Percentiles rank a stretch among this genome's conserved stretches.
Conservation (phyloP, 345 rosid genomes). For the Aethionema arabicum region DNA sequence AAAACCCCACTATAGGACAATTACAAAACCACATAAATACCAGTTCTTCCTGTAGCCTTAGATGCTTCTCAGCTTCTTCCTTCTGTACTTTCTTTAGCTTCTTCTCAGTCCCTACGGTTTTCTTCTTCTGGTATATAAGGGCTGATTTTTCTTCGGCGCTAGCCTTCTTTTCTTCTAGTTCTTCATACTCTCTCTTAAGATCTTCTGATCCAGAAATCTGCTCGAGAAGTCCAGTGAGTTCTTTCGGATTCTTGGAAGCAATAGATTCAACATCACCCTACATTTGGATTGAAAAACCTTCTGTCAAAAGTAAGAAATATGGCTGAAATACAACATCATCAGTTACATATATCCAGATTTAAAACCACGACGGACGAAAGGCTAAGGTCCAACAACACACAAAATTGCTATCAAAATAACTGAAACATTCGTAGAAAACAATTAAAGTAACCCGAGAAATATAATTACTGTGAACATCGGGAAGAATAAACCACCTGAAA, state of each 20-base stretch:
- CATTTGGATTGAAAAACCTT: conserved; percentile 14
- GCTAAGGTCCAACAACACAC: conserved; percentile 3
- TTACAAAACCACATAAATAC: conserved; percentile 38
- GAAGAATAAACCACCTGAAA: conserved; percentile 65
- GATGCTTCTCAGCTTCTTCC: conserved; percentile 97
- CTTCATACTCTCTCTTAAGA: conserved; percentile 86
- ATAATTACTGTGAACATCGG: not conserved
- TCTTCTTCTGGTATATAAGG: conserved; percentile 77
- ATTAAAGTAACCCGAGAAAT: not conserved
- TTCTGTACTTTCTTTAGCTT: conserved; percentile 98
- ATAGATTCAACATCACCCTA: conserved; percentile 99
- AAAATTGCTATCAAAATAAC: conserved; percentile 6
- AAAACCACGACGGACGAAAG: conserved; percentile 1
- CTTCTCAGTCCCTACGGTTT: conserved; percentile 75
- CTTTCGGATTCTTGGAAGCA: conserved; percentile 95
- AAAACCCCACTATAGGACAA: conserved; percentile 10
- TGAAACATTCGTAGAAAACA: conserved; percentile 2
- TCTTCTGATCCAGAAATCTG: conserved; percentile 97
- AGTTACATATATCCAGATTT: conserved; percentile 6
- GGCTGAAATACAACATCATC: not conserved
- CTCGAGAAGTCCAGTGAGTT: conserved; percentile 84
- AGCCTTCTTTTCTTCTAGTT: conserved; percentile 72
- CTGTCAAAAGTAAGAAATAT: not conserved
- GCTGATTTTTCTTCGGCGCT: conserved; percentile 84
- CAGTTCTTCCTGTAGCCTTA: conserved; percentile 84